phyloP scores from a whole-genome alignment of 495 filamentous ascomycete genomes.

The Echria macrotheca region DNA sequence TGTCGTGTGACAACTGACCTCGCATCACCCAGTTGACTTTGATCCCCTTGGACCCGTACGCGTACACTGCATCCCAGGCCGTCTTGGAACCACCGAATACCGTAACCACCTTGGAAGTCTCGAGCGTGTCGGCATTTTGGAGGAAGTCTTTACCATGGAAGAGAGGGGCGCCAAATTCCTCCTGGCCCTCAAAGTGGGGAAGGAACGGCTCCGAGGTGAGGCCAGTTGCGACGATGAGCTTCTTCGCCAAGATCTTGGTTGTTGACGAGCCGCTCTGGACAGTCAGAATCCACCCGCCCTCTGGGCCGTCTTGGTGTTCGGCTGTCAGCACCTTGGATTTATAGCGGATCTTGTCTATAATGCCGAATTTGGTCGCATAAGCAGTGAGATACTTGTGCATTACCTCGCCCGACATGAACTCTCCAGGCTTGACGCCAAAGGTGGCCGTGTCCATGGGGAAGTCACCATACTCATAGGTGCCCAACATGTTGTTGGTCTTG shows the following conservation, averaged over 20 bases:
- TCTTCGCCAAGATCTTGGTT: conserved; percentile 22
- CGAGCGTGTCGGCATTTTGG: conserved; percentile 25
- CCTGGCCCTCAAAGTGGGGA: conserved; percentile 33
- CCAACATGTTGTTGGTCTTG: conserved; percentile 54
- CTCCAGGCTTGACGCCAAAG: conserved; percentile 53
- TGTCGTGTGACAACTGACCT: conserved; percentile 23
- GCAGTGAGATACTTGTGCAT: conserved; percentile 61
- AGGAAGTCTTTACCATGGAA: conserved; percentile 59
- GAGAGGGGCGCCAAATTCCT: conserved; percentile 44
- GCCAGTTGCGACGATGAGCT: conserved; percentile 35
- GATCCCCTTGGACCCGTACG: conserved; percentile 57
- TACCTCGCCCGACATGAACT: conserved; percentile 65
- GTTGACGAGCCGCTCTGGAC: conserved; percentile 16
- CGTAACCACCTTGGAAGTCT: conserved; percentile 40
- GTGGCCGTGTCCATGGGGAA: conserved; percentile 61
- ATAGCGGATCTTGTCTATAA: conserved; percentile 51
- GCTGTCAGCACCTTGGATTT: conserved; percentile 47
- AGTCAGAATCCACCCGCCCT: conserved; percentile 39
- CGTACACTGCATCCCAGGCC: conserved; percentile 71
- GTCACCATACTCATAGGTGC: conserved; percentile 67
- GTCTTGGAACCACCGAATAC: conserved; percentile 72
- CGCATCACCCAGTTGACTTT: conserved; percentile 77
- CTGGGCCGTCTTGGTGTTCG: conserved; percentile 33
- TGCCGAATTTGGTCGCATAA: conserved; percentile 55
- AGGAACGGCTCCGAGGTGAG: conserved; percentile 36